Evolutionary conservation across 805 yeast species (phyloP), one percentile per base, ranked within the genome.

Genomic region (Hyphopichia homilentoma): DNA sequence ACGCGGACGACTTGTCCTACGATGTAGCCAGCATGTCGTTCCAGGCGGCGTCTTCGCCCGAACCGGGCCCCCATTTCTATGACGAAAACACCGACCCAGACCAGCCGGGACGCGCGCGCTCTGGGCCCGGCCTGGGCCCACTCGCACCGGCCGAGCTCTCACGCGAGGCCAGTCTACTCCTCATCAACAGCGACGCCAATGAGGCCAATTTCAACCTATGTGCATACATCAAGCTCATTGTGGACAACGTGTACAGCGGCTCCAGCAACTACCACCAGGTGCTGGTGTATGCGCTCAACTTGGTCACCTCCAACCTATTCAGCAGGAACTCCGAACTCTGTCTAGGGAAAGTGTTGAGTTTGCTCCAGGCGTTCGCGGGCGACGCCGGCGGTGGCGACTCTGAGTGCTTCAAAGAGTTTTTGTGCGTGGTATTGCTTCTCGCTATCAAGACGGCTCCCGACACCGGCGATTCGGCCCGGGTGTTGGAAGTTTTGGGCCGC

Each of bases 201-300:
- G 73, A 57, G 39, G 61, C 68, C 39, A 66, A 66, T 44, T 50
- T 57, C 34, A 64, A 63, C 44, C 45, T 66, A 12, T 60, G 66
- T 1, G 36, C 45, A 3, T 60, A 41, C 35, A 38, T 66, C 34
- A 64, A 66, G 44, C 29, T 48, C 17, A 53, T 61, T 3, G 49
- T 59, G 5, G 70, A 66, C 36, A 48, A 50, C 14, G 42, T 59
- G 9, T 54, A 51, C 38, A 25, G 30, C 18, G 23, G 21, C n/a
- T 35, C 36, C n/a, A 40, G 35, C 24, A 44, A 41, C 16, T 65
- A 63, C 40, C 65, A 59, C 29, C 42, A 45, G 13, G 41, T 66
- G 12, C 60, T 68, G 3, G 26, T 47, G 3, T 45, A 55, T 32
- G 68, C 68, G 8, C 41, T 66, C 35, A 57, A 52, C 36, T 40